Conservation (phyloP, 176 grass and related monocot species). For the Aegilops umbellulata region DNA sequence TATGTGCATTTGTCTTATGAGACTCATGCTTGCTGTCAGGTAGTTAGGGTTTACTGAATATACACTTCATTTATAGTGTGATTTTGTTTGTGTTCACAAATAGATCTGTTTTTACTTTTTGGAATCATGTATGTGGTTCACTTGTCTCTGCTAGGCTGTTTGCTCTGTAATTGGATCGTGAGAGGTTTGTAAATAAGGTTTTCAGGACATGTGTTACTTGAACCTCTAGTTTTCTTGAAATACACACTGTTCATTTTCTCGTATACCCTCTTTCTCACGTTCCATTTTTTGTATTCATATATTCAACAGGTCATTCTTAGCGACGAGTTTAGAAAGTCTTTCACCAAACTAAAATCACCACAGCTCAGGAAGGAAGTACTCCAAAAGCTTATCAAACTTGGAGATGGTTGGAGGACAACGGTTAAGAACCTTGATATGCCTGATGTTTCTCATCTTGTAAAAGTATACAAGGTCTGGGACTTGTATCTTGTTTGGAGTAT, state of each 20-base stretch:
- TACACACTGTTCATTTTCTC: background rate
- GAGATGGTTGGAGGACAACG: conserved; percentile 56
- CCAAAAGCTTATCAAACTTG: conserved; percentile 57
- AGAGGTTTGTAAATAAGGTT: conserved; percentile 4
- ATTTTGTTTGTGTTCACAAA: background rate
- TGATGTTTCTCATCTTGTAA: conserved; percentile 43
- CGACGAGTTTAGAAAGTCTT: conserved; percentile 70
- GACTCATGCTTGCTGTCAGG: conserved; percentile 5
- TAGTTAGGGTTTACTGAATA: background rate
- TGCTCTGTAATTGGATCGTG: background rate
- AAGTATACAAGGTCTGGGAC: conserved; percentile 43
- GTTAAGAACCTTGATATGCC: conserved; percentile 8
- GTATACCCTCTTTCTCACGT: background rate
- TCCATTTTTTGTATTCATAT: conserved; percentile 9
- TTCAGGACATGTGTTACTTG: background rate
- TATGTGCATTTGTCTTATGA: background rate
- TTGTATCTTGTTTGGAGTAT: conserved; percentile 72
- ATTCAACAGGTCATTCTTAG: conserved; percentile 62
- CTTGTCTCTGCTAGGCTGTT: background rate
- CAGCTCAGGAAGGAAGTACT: conserved; percentile 45
- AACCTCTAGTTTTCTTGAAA: background rate
- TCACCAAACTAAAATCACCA: conserved; percentile 52
- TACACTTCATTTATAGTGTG: background rate
- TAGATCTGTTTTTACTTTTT: background rate
- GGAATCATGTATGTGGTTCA: background rate